Percentiles rank a stretch among this genome's conserved stretches.
Conservation (phyloP, 139 green algal species). For the Ulvella scutata region DNA sequence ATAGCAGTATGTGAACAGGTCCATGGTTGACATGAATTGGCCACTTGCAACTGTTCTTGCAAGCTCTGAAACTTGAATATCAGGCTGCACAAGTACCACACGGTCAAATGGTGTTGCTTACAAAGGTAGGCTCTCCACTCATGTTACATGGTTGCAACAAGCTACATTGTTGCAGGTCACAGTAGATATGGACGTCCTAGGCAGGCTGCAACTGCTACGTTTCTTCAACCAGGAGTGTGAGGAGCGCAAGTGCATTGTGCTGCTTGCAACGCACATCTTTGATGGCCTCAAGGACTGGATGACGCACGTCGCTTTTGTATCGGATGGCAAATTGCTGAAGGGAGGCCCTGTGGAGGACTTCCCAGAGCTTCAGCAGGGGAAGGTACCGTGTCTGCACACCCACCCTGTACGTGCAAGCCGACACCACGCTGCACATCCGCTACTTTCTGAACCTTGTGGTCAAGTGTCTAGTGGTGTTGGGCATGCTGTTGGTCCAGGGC, state of each 20-base stretch:
- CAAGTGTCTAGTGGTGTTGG: too few relatives aligned
- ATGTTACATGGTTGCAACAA: too few relatives aligned
- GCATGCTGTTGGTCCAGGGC: too few relatives aligned
- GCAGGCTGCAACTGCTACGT: conserved; percentile 69
- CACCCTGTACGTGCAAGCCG: neutral
- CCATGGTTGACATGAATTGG: too few relatives aligned
- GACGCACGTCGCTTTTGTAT: conserved; percentile 80
- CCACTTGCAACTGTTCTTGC: too few relatives aligned
- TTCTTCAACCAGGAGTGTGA: conserved; percentile 70
- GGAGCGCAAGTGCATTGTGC: conserved; percentile 43
- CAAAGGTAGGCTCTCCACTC: too few relatives aligned
- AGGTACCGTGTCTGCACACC: neutral
- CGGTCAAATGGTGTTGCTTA: too few relatives aligned
- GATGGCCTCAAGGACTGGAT: conserved; percentile 91
- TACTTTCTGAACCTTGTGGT: too few relatives aligned
- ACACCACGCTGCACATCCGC: too few relatives aligned
- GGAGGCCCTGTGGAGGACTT: neutral
- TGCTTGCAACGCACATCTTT: conserved; percentile 99
- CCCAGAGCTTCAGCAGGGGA: neutral
- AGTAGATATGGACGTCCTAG: conserved; percentile 95
- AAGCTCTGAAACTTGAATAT: too few relatives aligned
- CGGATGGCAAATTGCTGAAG: conserved; percentile 34
- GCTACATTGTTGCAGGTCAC: conserved; percentile 44
- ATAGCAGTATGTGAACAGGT: too few relatives aligned
- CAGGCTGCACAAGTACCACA: too few relatives aligned